Evolutionary conservation across 345 rosid genomes (phyloP).

Genomic region (Excoecaria agallocha): DNA sequence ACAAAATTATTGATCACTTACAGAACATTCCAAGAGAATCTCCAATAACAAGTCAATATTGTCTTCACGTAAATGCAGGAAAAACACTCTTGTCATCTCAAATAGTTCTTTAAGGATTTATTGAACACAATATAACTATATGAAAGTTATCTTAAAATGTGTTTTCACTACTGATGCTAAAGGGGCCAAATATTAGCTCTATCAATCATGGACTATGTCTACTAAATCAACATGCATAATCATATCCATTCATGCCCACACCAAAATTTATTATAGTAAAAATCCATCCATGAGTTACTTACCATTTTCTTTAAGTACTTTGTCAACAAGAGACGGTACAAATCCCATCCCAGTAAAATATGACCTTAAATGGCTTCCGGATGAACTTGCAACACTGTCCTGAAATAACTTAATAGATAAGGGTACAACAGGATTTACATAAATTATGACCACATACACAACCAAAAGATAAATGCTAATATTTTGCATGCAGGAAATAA

Average conservation of each 20-base stretch:
- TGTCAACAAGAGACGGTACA: slow-evolving; percentile 58
- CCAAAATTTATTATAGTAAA: neutral
- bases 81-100: slow-evolving; percentile 12
- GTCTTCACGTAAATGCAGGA: slow-evolving; percentile 55
- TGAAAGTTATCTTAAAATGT: neutral
- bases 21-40: slow-evolving; percentile 52
- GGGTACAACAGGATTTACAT: neutral
- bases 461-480: neutral
- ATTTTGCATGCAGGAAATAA: neutral
- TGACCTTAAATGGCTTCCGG: slow-evolving; percentile 60
- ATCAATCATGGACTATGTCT: neutral
- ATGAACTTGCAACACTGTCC: slow-evolving; percentile 78
- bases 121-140: neutral
- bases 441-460: neutral
- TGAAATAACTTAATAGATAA: slow-evolving; percentile 25
- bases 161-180: neutral
- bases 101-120: slow-evolving; percentile 8
- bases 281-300: slow-evolving; percentile 15
- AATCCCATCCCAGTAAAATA: slow-evolving; percentile 79
- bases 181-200: neutral
- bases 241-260: neutral
- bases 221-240: slow-evolving; percentile 1
- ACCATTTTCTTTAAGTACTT: slow-evolving; percentile 79
- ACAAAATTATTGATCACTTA: slow-evolving; percentile 28
- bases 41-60: slow-evolving; percentile 65